phyloP scores from a whole-genome alignment of 78 protist species.

The slime mould (Dictyostelium discoideum) region dicty_2.7 NC_007091.3:595001-595500 shows the following conservation, averaged over 20 bases:
- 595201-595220: background rate
- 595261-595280: background rate
- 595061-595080: background rate
- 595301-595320: background rate
- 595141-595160: constrained; percentile 23
- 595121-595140: background rate
- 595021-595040: constrained; percentile 14
- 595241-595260: background rate
- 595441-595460: background rate
- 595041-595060: constrained; percentile 16
- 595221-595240: background rate
- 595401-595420: constrained; percentile 44
- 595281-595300: background rate
- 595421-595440: constrained; percentile 49
- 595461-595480: background rate
- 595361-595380: constrained; percentile 3
- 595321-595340: background rate
- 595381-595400: constrained; percentile 29
- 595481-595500: constrained; percentile 4
- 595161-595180: background rate
- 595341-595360: background rate
- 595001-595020: constrained; percentile 5
- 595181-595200: constrained; percentile 55
- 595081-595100: background rate
- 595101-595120: background rate